Percentiles rank a stretch among this genome's conserved stretches.
These are phyloP conservation scores for Nyssa sinensis DNA, from an alignment of 148 eudicot genomes.

Conservation along the genomic window DNA sequence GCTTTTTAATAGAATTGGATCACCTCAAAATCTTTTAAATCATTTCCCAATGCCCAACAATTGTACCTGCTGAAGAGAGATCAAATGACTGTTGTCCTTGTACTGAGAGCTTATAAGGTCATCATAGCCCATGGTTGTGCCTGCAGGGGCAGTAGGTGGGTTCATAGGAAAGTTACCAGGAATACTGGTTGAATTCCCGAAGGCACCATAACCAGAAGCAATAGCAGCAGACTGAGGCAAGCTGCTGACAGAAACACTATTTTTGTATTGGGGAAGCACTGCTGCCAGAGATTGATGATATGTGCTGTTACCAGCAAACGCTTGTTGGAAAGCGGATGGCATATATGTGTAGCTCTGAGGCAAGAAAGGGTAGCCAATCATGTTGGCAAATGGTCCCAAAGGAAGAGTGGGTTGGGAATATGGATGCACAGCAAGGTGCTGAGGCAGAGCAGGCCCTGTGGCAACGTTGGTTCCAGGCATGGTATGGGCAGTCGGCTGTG, in stretches of 20 bases:
- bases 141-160: slow-evolving; percentile 66
- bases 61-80: slow-evolving; percentile 85
- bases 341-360: slow-evolving; percentile 75
- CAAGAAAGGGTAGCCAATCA: slow-evolving; percentile 74
- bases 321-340: slow-evolving; percentile 86
- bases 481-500: slow-evolving; percentile 55
- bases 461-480: slow-evolving; percentile 50
- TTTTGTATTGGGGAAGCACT: slow-evolving; percentile 78
- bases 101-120: slow-evolving; percentile 69
- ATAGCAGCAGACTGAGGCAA: slow-evolving; percentile 79
- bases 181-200: slow-evolving; percentile 61
- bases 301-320: slow-evolving; percentile 66
- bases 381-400: slow-evolving; percentile 65
- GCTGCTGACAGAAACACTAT: slow-evolving; percentile 59
- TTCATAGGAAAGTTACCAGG: slow-evolving; percentile 69
- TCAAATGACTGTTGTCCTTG: slow-evolving; percentile 78
- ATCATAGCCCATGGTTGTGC: slow-evolving; percentile 62
- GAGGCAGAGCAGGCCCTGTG: slow-evolving; percentile 74
- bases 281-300: slow-evolving; percentile 79
- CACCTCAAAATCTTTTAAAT: background rate
- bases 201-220: slow-evolving; percentile 80
- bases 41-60: background rate
- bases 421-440: slow-evolving; percentile 67
- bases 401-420: slow-evolving; percentile 75
- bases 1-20: background rate